Evolutionary conservation across 306 rosid genomes (phyloP).

Genomic region (Vicia faba): DNA sequence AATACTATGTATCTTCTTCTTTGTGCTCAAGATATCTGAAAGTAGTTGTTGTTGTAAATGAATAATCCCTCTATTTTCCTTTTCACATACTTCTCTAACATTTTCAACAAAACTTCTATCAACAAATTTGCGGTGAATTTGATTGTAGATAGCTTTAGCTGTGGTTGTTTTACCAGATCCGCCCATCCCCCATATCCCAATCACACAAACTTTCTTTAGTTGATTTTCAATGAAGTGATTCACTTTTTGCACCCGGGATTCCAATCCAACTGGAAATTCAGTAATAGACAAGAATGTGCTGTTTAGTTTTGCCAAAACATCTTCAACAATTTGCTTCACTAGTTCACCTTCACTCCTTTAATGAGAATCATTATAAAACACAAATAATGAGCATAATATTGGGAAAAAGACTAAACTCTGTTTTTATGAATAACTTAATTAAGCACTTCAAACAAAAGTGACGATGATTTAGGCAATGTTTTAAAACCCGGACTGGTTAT

Average conservation of each 20-base stretch:
- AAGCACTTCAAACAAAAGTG: too few species aligned
- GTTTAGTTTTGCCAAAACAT: not conserved
- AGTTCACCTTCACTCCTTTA: not conserved
- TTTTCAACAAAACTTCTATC: slow-evolving; percentile 3
- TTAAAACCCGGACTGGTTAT: too few species aligned
- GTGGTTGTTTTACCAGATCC: slow-evolving; percentile 27
- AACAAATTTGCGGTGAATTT: not conserved
- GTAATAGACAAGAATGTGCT: not conserved
- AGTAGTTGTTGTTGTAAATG: slow-evolving; percentile 34
- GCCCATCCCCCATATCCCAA: slow-evolving; percentile 41
- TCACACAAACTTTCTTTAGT: not conserved
- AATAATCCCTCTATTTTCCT: not conserved
- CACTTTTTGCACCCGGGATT: not conserved
- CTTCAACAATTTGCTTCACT: not conserved
- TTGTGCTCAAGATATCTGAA: not conserved
- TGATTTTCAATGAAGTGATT: not conserved
- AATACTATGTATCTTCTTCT: not conserved
- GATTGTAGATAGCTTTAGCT: slow-evolving; percentile 32
- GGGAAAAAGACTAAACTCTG: too few species aligned
- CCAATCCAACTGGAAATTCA: slow-evolving; percentile 15
- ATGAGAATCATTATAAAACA: not conserved
- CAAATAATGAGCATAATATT: not conserved
- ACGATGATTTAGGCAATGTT: too few species aligned
- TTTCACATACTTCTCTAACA: not conserved
- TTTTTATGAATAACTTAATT: too few species aligned